Conservation (phyloP, 2,329 filamentous ascomycete species). For the Didymella glomerata region DNA sequence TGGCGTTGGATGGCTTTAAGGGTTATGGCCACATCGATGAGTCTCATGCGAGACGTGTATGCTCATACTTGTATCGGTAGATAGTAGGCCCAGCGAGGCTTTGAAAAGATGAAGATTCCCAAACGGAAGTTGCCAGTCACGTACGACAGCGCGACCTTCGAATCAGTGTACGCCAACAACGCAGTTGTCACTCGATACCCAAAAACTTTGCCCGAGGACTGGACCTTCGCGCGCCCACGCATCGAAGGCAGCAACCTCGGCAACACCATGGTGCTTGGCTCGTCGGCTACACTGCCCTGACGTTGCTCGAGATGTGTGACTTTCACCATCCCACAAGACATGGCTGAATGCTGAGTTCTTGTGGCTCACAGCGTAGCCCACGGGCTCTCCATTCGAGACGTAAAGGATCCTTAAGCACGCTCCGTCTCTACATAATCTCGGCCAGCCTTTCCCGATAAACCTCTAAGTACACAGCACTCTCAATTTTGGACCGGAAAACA, state of each 20-base stretch:
- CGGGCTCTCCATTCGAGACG: too few species aligned
- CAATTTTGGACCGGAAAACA: too few species aligned
- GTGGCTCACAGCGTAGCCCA: too few species aligned
- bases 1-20: conserved; percentile 22
- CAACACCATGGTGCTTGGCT: background rate
- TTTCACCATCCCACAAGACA: background rate
- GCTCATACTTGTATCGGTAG: conserved; percentile 20
- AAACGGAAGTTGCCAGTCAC: background rate
- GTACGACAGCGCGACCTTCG: background rate
- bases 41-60: conserved; percentile 9
- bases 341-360: too few species aligned
- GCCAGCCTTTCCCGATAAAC: too few species aligned
- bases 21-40: background rate
- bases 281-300: background rate
- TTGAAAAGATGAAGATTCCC: background rate
- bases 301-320: background rate
- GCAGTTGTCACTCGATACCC: background rate
- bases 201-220: background rate
- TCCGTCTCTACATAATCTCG: too few species aligned
- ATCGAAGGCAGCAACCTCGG: background rate
- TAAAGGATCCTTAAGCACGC: too few species aligned
- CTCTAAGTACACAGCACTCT: too few species aligned
- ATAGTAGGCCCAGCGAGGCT: background rate
- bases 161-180: background rate
- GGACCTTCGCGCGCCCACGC: background rate